Percentiles rank a stretch among this genome's conserved stretches.
phyloP scores from a whole-genome alignment of 257 asterid genomes.

The Datura wrightii region DNA sequence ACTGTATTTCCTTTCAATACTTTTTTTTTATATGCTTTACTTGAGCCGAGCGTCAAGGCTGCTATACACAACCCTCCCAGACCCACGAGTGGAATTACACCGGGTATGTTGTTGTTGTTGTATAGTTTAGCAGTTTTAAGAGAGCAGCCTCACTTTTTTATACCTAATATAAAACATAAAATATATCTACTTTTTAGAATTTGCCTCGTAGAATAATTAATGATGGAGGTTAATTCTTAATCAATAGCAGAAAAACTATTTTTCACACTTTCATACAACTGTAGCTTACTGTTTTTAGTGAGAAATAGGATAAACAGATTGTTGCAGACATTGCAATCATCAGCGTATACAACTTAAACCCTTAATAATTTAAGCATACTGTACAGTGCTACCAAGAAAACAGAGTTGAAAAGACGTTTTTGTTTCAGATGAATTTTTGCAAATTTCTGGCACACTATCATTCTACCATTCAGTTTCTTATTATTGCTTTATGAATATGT shows the following conservation, averaged over 20 bases:
- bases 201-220: not conserved
- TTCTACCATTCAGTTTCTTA: constrained; percentile 1
- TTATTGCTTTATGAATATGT: not conserved
- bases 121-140: not conserved
- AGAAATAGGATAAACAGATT: not conserved
- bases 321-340: not conserved
- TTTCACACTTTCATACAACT: not conserved
- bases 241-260: not conserved
- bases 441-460: not conserved
- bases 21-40: not conserved
- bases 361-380: not conserved
- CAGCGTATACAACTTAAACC: not conserved
- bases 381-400: not conserved
- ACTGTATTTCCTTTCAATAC: not conserved
- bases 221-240: not conserved
- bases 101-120: not conserved
- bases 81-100: not conserved
- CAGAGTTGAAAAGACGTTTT: not conserved
- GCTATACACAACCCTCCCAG: no score
- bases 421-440: not conserved
- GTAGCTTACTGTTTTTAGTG: not conserved
- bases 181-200: not conserved
- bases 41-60: not conserved
- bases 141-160: not conserved
- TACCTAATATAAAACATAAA: not conserved